A percentile compares a stretch with the other conserved stretches of the same genome.
Conservation (phyloP, 768 basidiomycete species). For the Pleurotus sapidus region DNA sequence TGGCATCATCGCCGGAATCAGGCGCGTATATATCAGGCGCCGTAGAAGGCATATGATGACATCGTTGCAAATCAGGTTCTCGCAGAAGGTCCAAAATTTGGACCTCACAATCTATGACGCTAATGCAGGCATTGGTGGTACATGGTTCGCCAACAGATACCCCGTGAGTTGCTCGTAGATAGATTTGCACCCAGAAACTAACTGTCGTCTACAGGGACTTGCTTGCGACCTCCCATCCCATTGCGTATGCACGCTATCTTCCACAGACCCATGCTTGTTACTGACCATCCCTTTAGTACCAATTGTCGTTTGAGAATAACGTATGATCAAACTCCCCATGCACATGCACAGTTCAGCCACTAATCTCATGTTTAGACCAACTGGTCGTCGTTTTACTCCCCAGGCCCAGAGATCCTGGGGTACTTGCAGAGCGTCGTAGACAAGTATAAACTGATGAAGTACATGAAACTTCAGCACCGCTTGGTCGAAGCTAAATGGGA, state of each 20-base stretch:
- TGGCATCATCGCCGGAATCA: conserved; percentile 57
- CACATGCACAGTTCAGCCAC: neutral
- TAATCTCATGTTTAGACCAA: conserved; percentile 33
- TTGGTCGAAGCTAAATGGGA: conserved; percentile 49
- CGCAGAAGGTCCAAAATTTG: conserved; percentile 51
- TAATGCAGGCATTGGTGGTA: conserved; percentile 56
- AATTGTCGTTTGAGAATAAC: conserved; percentile 55
- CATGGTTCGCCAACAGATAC: conserved; percentile 58
- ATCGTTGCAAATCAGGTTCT: conserved; percentile 31
- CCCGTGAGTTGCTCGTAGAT: conserved; percentile 32
- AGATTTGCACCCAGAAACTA: neutral
- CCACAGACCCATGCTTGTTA: neutral
- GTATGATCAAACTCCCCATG: conserved; percentile 20
- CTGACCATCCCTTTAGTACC: conserved; percentile 37
- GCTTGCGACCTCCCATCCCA: conserved; percentile 65
- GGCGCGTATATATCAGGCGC: conserved; percentile 25
- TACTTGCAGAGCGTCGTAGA: conserved; percentile 54
- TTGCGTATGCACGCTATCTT: conserved; percentile 29
- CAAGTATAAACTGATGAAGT: conserved; percentile 50
- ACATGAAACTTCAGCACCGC: conserved; percentile 55
- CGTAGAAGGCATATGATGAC: too few relatives aligned
- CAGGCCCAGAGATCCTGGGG: conserved; percentile 54
- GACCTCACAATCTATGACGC: conserved; percentile 60
- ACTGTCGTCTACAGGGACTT: conserved; percentile 34
- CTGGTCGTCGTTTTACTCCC: conserved; percentile 61